These are phyloP conservation scores for Sisymbrium altissimum DNA, from an alignment of 345 rosid genomes.

Conservation along the genomic window DNA sequence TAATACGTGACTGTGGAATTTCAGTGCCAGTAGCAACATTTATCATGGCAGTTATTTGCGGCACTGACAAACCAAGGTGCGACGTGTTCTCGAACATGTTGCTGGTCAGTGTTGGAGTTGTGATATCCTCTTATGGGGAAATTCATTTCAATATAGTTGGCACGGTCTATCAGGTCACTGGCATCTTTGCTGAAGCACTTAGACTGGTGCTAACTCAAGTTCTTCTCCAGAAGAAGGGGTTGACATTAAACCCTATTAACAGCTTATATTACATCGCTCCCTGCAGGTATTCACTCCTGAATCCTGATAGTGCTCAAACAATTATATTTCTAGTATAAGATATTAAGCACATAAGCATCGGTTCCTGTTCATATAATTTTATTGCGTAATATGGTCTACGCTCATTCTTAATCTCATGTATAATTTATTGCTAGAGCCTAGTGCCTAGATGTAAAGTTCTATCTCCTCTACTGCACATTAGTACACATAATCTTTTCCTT, in stretches of 20 bases:
- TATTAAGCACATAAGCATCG: background rate
- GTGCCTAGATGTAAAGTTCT: background rate
- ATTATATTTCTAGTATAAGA: background rate
- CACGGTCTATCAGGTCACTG: conserved; percentile 90
- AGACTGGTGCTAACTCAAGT: conserved; percentile 96
- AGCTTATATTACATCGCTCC: conserved; percentile 97
- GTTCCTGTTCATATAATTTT: background rate
- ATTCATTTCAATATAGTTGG: conserved; percentile 90
- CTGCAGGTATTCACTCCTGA: conserved; percentile 65
- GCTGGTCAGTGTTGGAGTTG: conserved; percentile 95
- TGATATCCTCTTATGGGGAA: conserved; percentile 92
- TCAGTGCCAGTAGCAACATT: conserved; percentile 99
- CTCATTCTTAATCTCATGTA: background rate
- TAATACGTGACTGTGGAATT: conserved; percentile 36
- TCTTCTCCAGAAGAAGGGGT: conserved; percentile 90
- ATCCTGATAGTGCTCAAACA: background rate
- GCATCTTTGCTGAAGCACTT: conserved; percentile 96
- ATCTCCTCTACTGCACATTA: background rate
- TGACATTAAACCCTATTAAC: conserved; percentile 85
- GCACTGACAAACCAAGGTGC: conserved; percentile 90
- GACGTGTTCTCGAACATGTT: conserved; percentile 90
- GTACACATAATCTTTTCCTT: background rate
- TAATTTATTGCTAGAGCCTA: background rate
- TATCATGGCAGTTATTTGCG: conserved; percentile 79
- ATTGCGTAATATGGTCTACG: background rate